Conservation (phyloP, 2,329 filamentous ascomycete species). For the Pseudonectria foliicola region DNA sequence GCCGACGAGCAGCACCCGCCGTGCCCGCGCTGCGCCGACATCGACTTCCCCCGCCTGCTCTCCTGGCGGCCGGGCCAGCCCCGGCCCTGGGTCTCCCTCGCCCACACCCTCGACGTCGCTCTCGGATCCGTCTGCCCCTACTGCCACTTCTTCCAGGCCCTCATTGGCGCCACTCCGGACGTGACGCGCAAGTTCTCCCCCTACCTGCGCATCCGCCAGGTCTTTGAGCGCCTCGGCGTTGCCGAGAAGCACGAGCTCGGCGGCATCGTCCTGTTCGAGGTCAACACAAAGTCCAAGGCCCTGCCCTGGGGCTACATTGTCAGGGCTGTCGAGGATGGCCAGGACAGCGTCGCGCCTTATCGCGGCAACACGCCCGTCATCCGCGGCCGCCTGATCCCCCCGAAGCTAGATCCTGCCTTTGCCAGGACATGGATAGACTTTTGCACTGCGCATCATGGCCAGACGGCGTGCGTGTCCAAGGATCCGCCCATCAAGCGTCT, state of each 20-base stretch:
- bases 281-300: constrained; percentile 28
- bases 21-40: constrained; percentile 27
- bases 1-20: constrained; percentile 20
- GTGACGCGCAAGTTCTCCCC: constrained; percentile 29
- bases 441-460: constrained; percentile 24
- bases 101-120: constrained; percentile 21
- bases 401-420: constrained; percentile 23
- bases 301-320: constrained; percentile 32
- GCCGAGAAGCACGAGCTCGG: constrained; percentile 31
- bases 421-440: constrained; percentile 29
- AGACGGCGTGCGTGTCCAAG: constrained; percentile 14
- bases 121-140: constrained; percentile 28
- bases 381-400: constrained; percentile 26
- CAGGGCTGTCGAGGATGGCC: constrained; percentile 19
- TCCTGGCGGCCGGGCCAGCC: constrained; percentile 30
- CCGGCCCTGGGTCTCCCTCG: constrained; percentile 29
- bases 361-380: constrained; percentile 15
- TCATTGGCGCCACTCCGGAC: constrained; percentile 24
- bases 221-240: constrained; percentile 31
- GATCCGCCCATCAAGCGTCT: constrained; percentile 20
- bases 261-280: constrained; percentile 28
- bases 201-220: constrained; percentile 31
- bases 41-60: constrained; percentile 29
- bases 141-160: constrained; percentile 31
- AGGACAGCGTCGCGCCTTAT: constrained; percentile 17